A percentile compares a stretch with the other conserved stretches of the same genome.
Conservation (phyloP, 2,329 filamentous ascomycete genomes). For the Fusarium pseudograminearum region DNA sequence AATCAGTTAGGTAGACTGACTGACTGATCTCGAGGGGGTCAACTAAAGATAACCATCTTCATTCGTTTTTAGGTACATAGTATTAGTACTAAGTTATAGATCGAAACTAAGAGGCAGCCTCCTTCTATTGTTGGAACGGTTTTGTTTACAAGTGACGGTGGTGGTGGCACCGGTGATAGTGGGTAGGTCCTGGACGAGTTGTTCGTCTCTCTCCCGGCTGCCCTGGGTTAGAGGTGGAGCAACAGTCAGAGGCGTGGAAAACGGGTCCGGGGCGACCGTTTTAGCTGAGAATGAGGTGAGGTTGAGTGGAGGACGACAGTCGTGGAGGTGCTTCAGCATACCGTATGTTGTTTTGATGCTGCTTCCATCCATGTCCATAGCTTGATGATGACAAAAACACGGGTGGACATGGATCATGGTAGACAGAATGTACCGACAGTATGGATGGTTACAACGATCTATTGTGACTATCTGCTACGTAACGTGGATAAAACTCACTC, state of each 20-base stretch:
- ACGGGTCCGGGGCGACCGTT: constrained; percentile 30
- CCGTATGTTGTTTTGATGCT: not conserved
- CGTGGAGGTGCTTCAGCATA: constrained; percentile 10
- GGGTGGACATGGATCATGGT: constrained; percentile 20
- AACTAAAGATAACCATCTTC: not conserved
- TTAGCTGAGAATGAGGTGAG: constrained; percentile 42
- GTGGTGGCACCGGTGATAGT: constrained; percentile 34
- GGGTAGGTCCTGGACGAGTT: constrained; percentile 8
- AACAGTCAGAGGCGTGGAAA: constrained; percentile 17
- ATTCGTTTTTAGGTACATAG: constrained; percentile 3
- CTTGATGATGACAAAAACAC: constrained; percentile 1
- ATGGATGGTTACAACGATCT: constrained; percentile 28
- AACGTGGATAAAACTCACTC: constrained; percentile 5
- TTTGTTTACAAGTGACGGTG: constrained; percentile 40
- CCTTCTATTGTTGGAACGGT: constrained; percentile 40
- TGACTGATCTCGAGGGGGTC: not conserved
- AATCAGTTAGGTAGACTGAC: not conserved
- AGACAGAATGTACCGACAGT: constrained; percentile 13
- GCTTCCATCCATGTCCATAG: not conserved
- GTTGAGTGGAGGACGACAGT: constrained; percentile 28
- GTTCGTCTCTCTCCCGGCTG: constrained; percentile 17
- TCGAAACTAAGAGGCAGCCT: constrained; percentile 35
- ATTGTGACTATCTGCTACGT: constrained; percentile 12
- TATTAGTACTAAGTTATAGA: constrained; percentile 26
- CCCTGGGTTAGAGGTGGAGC: constrained; percentile 32